Evolutionary conservation across 306 rosid species (phyloP).

Genomic region (Cajanus cajan): DNA sequence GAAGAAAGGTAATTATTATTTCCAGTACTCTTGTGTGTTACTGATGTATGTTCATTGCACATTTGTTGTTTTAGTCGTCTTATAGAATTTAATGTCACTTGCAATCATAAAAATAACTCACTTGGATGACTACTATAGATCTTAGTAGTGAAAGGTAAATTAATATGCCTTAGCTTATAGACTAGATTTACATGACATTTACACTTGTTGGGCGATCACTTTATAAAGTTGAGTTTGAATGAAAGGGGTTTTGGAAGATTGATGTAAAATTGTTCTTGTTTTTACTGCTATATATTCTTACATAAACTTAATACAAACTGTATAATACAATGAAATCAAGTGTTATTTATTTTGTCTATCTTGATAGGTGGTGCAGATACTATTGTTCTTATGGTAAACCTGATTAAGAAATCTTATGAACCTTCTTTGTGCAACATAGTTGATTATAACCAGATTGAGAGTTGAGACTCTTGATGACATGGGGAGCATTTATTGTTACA

Average conservation of each 20-base stretch:
- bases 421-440: neutral
- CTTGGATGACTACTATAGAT: neutral
- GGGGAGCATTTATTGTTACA: constrained; percentile 1
- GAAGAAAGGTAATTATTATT: constrained; percentile 77
- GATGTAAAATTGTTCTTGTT: neutral
- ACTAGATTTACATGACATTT: neutral
- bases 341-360: neutral
- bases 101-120: neutral
- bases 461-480: constrained; percentile 9
- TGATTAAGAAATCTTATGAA: neutral
- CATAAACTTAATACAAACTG: neutral
- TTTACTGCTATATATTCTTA: neutral
- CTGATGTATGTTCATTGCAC: neutral
- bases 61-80: neutral
- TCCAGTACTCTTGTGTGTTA: neutral
- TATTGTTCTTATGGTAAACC: neutral
- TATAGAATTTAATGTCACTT: neutral
- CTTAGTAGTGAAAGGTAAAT: neutral
- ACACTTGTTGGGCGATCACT: neutral
- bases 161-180: neutral
- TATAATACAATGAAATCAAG: neutral
- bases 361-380: constrained; percentile 5
- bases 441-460: neutral
- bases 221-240: neutral
- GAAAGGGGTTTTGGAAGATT: neutral